Base-by-base conservation (phyloP, 176 grass and related monocot genomes). In the Microstegium vimineum region DNA sequence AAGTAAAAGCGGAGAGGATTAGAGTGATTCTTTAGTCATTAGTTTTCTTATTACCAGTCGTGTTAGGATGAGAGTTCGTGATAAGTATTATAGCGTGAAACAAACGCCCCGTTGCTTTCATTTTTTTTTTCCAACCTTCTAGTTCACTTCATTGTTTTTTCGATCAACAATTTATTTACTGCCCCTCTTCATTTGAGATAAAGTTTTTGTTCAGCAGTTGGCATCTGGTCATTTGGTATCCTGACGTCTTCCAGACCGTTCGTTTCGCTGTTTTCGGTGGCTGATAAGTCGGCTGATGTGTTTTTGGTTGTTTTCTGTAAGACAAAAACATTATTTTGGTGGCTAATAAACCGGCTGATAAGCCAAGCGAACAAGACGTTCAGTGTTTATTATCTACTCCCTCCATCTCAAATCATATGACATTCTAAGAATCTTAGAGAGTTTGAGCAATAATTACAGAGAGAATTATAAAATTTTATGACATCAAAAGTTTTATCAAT, bases 21-120 rank as follows among this genome's bases (percentile, higher is more conserved):
- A 73, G 79, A 62, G 16, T 26, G 62, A 42, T 54, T 46, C 23
- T 47, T n/a, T 47, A 34, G 35, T 88, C 62, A 84, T 83, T 74
- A 80, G 62, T 41, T 72, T 62, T 49, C 28, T 35, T 31, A 0
- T 25, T 51, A 8, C 18, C 10, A 36, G 41, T 68, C 43, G 31
- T 25, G 5, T 15, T 80, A 68, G 76, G 18, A 79, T 66, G 20
- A 66, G 20, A 66, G 42, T 11, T 25, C 18, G 5, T 64, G 6
- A 81, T 85, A 76, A 71, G 62, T 76, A 68, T 47, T 33, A 79
- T 67, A 87, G 16, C 37, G 71, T 69, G 80, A 65, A 84, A 79
- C 68, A 35, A 67, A 23, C 68, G 41, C 14, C 57, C 34, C 23
- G n/a, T 67, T 80, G 49, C 38, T 62, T 47, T 6, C 27, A 0